Percentiles rank a stretch among this genome's conserved stretches.
Conservation (phyloP, 345 rosid species). For the Salix suchowensis region DNA sequence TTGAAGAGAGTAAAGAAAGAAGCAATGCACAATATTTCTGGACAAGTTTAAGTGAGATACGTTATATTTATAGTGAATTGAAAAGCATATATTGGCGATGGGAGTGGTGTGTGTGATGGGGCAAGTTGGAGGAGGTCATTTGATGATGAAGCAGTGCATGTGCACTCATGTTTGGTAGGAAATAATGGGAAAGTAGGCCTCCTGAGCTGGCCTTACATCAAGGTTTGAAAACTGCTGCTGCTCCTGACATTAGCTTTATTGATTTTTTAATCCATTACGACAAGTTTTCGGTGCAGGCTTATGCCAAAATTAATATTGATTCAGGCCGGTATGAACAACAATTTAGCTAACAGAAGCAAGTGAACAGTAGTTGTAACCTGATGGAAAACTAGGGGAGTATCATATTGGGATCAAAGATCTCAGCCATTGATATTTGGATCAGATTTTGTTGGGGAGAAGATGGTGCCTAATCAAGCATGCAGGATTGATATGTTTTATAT, state of each 20-base stretch:
- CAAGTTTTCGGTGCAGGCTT: neutral
- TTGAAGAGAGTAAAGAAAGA: neutral
- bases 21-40: neutral
- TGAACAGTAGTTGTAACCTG: neutral
- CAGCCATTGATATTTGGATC: too few species aligned
- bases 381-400: neutral
- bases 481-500: accelerated
- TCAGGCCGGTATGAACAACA: neutral
- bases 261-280: neutral
- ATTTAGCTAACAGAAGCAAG: neutral
- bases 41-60: neutral
- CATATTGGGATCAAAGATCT: neutral
- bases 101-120: too few species aligned
- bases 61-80: constrained; percentile 31
- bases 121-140: constrained; percentile 5
- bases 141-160: constrained; percentile 35
- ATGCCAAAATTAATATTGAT: neutral
- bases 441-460: neutral
- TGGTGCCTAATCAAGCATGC: neutral
- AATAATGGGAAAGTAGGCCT: neutral
- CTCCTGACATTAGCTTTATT: neutral
- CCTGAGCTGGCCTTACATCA: neutral
- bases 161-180: constrained; percentile 29
- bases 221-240: neutral
- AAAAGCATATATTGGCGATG: neutral